Evolutionary conservation across 2,329 filamentous ascomycete species (phyloP).

Genomic region (Aureobasidium sp.): DNA sequence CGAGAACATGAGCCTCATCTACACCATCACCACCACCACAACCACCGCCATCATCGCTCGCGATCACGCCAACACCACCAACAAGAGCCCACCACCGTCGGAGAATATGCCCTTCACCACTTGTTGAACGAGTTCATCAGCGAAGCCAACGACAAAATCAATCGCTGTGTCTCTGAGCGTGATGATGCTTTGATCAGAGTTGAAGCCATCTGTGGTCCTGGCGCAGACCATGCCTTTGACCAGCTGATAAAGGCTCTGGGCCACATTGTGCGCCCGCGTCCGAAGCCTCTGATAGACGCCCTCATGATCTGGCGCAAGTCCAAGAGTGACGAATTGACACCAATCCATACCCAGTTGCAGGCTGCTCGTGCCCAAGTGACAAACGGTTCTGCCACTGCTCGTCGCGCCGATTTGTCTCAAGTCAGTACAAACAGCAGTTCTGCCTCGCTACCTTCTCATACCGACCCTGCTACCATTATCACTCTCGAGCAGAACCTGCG

Average conservation of each 20-base stretch:
- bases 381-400: slow-evolving; percentile 7
- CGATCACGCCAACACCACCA: slow-evolving; percentile 55
- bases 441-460: slow-evolving; percentile 6
- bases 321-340: slow-evolving; percentile 74
- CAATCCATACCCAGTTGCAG: slow-evolving; percentile 23
- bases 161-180: slow-evolving; percentile 71
- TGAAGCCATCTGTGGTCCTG: slow-evolving; percentile 82
- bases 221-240: slow-evolving; percentile 82
- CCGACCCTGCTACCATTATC: slow-evolving; percentile 13
- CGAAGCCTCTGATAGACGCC: slow-evolving; percentile 89
- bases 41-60: slow-evolving; percentile 57
- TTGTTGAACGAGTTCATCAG: slow-evolving; percentile 95
- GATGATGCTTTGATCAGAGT: slow-evolving; percentile 76
- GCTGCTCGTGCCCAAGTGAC: background rate
- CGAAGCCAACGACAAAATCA: slow-evolving; percentile 93
- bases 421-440: slow-evolving; percentile 13
- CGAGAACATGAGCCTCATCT: slow-evolving; percentile 68
- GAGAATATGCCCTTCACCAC: slow-evolving; percentile 94
- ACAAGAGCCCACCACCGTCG: slow-evolving; percentile 83
- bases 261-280: slow-evolving; percentile 88
- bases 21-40: slow-evolving; percentile 57
- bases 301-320: slow-evolving; percentile 98
- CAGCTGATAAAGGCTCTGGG: slow-evolving; percentile 89
- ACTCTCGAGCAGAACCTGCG: slow-evolving; percentile 23
- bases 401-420: slow-evolving; percentile 13